Base-by-base conservation (phyloP, 2,329 filamentous ascomycete genomes). In the Pseudonectria foliicola region DNA sequence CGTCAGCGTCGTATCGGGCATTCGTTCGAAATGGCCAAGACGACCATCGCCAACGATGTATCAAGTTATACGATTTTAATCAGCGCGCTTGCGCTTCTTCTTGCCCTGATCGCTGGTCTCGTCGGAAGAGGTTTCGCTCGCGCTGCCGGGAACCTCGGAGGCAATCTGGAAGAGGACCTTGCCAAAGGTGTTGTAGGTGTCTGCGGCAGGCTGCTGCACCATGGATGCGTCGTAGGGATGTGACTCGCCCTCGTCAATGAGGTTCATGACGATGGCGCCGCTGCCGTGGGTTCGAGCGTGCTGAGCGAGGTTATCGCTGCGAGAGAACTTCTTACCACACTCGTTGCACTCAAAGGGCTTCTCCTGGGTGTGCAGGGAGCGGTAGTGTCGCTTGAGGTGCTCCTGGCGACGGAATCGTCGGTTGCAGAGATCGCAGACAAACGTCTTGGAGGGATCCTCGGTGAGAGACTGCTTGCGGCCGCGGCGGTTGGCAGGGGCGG, bases 291-390 rank as follows among this genome's bases (percentile, higher is more conserved):
- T 98, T 44, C 92, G 80, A 45, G 92, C 82, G 60, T 98, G 92
- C 67, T 98, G 92, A 15, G 88, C 85, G 12, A 98, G 77, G 71
- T 98, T 98, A 67, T 98, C 92, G 52, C 86, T 94, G 53, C 92
- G 83, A 13, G 90, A 96, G 69, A 96, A 98, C 72, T 94, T 95
- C 82, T 98, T 98, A 53, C 92, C 90, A 56, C 92, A 98, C 68
- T 98, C 90, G 48, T 80, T 77, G 73, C 92, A 98, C 68, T 94
- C 87, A 55, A 96, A 98, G 5, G 92, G 92, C 80, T 96, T 98
- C 61, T 96, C 92, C 57, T 94, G 83, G 2, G 92, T 98, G 73
- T 98, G 92, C 31, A 98, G 86, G 39, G 92, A 96, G 51, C 92
- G 82, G 73, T 95, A 95, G 71, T 98, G 92, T 44, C 92, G 85